Percentiles rank a stretch among this genome's conserved stretches.
These are phyloP conservation scores for Boletus mariae DNA, from an alignment of 1,284 basidiomycete species.

Conservation along the genomic window DNA sequence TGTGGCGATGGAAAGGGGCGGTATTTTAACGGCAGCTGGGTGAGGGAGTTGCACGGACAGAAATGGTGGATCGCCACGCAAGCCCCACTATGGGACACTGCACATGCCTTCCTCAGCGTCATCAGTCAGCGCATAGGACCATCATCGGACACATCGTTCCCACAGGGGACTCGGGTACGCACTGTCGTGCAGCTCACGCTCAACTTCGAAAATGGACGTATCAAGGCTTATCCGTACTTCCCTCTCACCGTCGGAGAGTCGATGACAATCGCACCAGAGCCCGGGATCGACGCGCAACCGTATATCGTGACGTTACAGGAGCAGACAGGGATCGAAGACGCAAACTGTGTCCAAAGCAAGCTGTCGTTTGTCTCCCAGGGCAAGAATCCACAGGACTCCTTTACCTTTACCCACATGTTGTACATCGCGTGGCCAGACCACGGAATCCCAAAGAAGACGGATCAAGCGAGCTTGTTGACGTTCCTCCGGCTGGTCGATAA, in stretches of 20 bases:
- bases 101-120: constrained; percentile 71
- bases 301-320: constrained; percentile 55
- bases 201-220: constrained; percentile 58
- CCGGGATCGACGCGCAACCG: constrained; percentile 36
- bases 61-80: constrained; percentile 84
- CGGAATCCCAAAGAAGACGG: constrained; percentile 60
- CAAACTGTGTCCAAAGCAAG: constrained; percentile 61
- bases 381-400: constrained; percentile 33
- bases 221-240: constrained; percentile 77
- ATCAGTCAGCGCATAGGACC: constrained; percentile 48
- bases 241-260: constrained; percentile 56
- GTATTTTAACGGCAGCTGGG: constrained; percentile 85
- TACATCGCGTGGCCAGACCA: constrained; percentile 83
- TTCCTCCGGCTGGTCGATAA: constrained; percentile 61
- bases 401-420: constrained; percentile 67
- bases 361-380: constrained; percentile 33
- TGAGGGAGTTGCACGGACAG: constrained; percentile 62
- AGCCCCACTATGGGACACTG: constrained; percentile 67
- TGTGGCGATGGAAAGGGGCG: constrained; percentile 35
- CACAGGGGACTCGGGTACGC: constrained; percentile 45
- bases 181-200: constrained; percentile 80
- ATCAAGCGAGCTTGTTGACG: constrained; percentile 53
- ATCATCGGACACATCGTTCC: constrained; percentile 30
- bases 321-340: constrained; percentile 43
- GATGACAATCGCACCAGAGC: constrained; percentile 47